Evolutionary conservation across 352 stramenopile species (phyloP), one percentile per base, ranked within the genome.

Genomic region (Elongisporangium senticosum): DNA sequence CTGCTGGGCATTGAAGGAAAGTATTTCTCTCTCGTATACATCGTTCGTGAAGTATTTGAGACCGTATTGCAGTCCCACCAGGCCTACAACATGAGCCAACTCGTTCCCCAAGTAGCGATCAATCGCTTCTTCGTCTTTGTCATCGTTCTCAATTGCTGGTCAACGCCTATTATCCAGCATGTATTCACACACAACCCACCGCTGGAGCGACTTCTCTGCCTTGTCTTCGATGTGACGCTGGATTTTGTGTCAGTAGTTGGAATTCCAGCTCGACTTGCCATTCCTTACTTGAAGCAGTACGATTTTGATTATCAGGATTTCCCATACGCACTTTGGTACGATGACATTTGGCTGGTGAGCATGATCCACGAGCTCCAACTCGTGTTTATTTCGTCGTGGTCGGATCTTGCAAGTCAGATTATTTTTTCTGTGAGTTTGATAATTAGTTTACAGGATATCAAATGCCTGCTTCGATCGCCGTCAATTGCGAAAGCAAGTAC

Each of bases 341-440:
- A 71, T 23, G 67, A 85, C 51, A 47, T 51, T 10, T 82, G 72
- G 74, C 63, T 71, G 5, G 65, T 73, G 19, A 63, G 75, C 33
- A 65, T 65, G 2, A 67, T 74, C 24, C 78, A 68, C 49, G 72
- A 85, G n/a, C 74, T 85, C 51, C 64, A 71, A 53, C 59, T 87
- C 23, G 55, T 60, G 24, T 49, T 60, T 17, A 54, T 60, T 49
- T 60, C 55, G 4, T 60, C 55, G 2, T 60, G 55, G 55, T 3
- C 53, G 17, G 55, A 60, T 22, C 21, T 60, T 20, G 55, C 19
- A 7, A 49, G 28, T 14, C 55, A 60, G 15, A 6, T 54, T 13
- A 49, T 21, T 11, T 60, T 54, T 37, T 60, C 64, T 1, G 24
- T 70, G 17, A 63, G 65, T 2, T 13, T 75, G 6, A 23, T 70